phyloP scores from a whole-genome alignment of 1,284 basidiomycete species.

The Ustilago hordei region DNA sequence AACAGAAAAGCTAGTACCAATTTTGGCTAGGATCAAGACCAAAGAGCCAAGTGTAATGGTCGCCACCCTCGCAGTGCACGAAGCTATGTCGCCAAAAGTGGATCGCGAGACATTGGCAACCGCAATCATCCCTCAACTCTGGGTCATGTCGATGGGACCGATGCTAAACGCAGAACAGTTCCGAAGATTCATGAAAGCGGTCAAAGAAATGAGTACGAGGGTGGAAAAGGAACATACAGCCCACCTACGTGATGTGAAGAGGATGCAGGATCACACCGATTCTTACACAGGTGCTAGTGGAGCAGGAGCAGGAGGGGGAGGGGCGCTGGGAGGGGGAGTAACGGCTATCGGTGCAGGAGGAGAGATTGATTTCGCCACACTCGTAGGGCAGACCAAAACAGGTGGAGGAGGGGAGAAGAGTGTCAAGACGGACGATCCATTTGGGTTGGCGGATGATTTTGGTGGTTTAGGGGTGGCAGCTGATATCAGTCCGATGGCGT shows the following conservation, averaged over 20 bases:
- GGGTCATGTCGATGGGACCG: conserved; percentile 63
- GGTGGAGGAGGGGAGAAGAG: conserved; percentile 20
- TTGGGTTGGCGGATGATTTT: conserved; percentile 48
- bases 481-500: conserved; percentile 37
- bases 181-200: conserved; percentile 72
- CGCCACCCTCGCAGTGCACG: conserved; percentile 92
- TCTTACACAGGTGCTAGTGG: conserved; percentile 31
- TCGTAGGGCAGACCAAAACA: conserved; percentile 57
- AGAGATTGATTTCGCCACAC: conserved; percentile 65
- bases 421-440: conserved; percentile 45
- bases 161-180: conserved; percentile 91
- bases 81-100: conserved; percentile 94
- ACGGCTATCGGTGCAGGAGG: conserved; percentile 50
- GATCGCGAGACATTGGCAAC: conserved; percentile 94
- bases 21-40: conserved; percentile 93
- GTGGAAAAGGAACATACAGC: conserved; percentile 84
- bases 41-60: conserved; percentile 74
- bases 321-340: conserved; percentile 32
- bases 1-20: conserved; percentile 92
- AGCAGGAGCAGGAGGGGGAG: conserved; percentile 8
- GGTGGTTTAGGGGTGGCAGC: conserved; percentile 14
- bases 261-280: conserved; percentile 64
- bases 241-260: conserved; percentile 52
- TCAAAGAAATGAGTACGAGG: conserved; percentile 75
- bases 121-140: conserved; percentile 64